Percentiles rank a stretch among this genome's conserved stretches.
Conservation (phyloP, 2,329 filamentous ascomycete species). For the Epichloe gansuensis region DNA sequence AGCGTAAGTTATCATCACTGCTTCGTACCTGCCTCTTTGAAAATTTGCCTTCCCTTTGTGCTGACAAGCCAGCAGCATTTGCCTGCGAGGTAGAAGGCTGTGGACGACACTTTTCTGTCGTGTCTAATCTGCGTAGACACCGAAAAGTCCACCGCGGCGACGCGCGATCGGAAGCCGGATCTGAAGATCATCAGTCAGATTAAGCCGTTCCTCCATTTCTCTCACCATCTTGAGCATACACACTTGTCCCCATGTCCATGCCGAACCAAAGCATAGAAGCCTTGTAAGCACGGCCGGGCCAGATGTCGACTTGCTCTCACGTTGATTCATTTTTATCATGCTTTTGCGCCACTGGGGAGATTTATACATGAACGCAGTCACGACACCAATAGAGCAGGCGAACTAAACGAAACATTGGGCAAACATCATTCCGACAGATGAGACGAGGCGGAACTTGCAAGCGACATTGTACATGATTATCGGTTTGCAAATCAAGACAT, state of each 20-base stretch:
- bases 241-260: slow-evolving; percentile 1
- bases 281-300: slow-evolving; percentile 4
- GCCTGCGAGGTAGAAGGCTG: slow-evolving; percentile 90
- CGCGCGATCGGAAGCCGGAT: slow-evolving; percentile 48
- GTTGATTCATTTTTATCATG: background rate
- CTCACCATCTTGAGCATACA: background rate
- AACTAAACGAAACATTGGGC: background rate
- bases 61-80: slow-evolving; percentile 50
- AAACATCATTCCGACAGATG: background rate
- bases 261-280: slow-evolving; percentile 8
- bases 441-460: background rate
- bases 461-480: background rate
- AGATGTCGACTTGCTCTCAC: background rate
- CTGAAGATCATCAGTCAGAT: slow-evolving; percentile 51
- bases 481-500: background rate
- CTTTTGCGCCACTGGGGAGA: background rate
- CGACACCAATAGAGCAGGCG: background rate
- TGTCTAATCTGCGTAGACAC: slow-evolving; percentile 88
- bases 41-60: background rate
- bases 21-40: background rate
- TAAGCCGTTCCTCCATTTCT: slow-evolving; percentile 17
- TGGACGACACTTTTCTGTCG: slow-evolving; percentile 91
- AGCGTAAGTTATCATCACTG: slow-evolving; percentile 59
- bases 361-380: background rate
- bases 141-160: slow-evolving; percentile 84